Base-by-base conservation (phyloP, 129 eudicot species). In the Lactuca sativa region DNA sequence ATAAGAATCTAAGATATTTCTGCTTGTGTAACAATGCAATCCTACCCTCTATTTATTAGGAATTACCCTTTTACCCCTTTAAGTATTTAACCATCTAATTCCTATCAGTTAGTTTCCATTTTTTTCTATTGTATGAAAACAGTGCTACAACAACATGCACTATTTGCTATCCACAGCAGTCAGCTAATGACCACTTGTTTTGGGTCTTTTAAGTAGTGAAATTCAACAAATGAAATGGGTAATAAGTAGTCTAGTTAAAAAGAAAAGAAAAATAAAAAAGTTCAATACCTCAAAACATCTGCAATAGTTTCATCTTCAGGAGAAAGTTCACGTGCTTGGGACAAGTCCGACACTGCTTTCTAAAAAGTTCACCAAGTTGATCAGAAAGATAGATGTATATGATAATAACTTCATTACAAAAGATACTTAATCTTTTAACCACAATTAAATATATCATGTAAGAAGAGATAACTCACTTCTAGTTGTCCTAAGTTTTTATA, bases 261-360 rank as follows among this genome's bases (percentile, higher is more conserved):
- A 41, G 47, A 38, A 12, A 25, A 44, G 9, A 33, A 9, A 51
- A 33, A 52, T 56, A 62, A 25, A 67, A 18, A 38, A 49, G 18
- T 32, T n/a, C 16, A 65, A 52, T 93, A 95, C 99, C 99, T 85
- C 62, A 95, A 75, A 43, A 90, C 93, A 38, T 95, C 93, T 44
- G 86, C 84, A 60, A 95, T 90, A 64, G 96, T 95, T 79, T 95
- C 99, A 90, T 95, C 97, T 59, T 80, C 93, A 5, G 96, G 97
- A 51, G 99, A 90, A 80, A 90, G 79, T 78, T 95, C 89, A 84
- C 64, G 88, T 59, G 99, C 99, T 77, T 82, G 84, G 41, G 77
- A 74, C 69, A 91, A 78, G 70, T 91, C 96, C 47, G 86, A 82
- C 43, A 88, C 90, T 44, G 97, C 96, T 66, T 82, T 76, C 97